Percentiles rank a stretch among this genome's conserved stretches.
Evolutionary conservation across 345 rosid genomes (phyloP).

Genomic region (Crucihimalaya himalaica): DNA sequence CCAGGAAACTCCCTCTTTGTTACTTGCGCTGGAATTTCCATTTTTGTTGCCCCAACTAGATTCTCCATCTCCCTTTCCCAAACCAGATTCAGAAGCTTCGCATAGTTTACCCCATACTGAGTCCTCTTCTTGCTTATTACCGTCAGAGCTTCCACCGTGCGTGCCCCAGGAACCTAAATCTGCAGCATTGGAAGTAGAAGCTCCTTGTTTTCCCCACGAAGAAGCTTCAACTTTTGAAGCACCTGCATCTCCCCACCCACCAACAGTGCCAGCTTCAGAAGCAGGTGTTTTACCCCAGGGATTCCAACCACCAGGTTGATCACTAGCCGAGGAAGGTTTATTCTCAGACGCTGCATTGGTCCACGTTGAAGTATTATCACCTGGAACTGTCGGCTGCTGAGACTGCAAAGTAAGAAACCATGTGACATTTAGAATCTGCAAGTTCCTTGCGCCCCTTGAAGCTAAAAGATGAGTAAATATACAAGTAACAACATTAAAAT

Average conservation of each 20-base stretch:
- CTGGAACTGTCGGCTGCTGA: constrained; percentile 25
- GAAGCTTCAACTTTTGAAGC: constrained; percentile 42
- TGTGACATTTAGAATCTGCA: constrained; percentile 2
- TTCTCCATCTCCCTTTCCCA: constrained; percentile 32
- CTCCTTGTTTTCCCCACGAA: constrained; percentile 47
- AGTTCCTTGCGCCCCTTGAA: not conserved
- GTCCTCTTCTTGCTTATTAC: constrained; percentile 20
- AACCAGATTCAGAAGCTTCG: constrained; percentile 30
- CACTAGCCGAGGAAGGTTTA: constrained; percentile 40
- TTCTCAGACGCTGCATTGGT: constrained; percentile 48
- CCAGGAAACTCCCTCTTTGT: constrained; percentile 45
- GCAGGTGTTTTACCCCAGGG: constrained; percentile 57
- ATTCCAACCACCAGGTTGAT: constrained; percentile 49
- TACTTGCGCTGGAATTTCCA: constrained; percentile 34
- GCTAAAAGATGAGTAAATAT: not conserved
- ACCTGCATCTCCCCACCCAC: constrained; percentile 54
- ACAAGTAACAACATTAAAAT: not conserved
- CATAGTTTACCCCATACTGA: constrained; percentile 31
- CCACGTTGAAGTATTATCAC: constrained; percentile 44
- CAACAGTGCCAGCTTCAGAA: constrained; percentile 41
- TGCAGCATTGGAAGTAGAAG: constrained; percentile 39
- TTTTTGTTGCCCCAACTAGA: constrained; percentile 43
- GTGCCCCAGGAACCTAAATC: constrained; percentile 44
- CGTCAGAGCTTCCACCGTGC: constrained; percentile 28
- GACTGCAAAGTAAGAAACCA: constrained; percentile 18